Base-by-base conservation (phyloP, 257 asterid genomes). In the Plantago ovata region DNA sequence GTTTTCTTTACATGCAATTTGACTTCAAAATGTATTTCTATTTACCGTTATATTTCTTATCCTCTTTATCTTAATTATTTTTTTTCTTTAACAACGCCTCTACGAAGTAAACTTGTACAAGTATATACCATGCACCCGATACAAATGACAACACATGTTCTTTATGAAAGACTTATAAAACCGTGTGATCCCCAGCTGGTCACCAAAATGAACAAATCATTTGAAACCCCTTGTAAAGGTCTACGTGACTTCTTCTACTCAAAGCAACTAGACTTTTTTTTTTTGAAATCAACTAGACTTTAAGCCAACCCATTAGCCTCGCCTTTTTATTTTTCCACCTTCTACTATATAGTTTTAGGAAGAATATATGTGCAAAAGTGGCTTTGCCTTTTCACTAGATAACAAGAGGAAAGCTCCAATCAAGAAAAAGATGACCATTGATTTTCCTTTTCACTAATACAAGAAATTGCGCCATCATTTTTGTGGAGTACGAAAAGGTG, bases 391-490 rank as follows among this genome's bases (percentile, higher is more conserved):
- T 71, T 64, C 61, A 80, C 66, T 69, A 56, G 67, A 75, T 50
- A 71, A 63, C 51, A 63, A 68, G 46, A 44, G 53, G 43, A 53
- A 70, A 66, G 71, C 73, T 77, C 69, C 78, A 70, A 57, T 66
- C 64, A 72, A 77, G 75, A 65, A 56, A 71, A 71, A 63, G 69
- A 64, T 63, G 75, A 59, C 74, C 77, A 73, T 71, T 66, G 68
- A 72, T 65, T 71, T 59, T 46, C 38, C 67, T 75, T 80, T 71
- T 51, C 49, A 56, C 69, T 65, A 58, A 66, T 61, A 61, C 15
- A 75, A 68, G 70, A 64, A 65, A 53, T 69, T 56, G 69, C 62
- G 73, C 56, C 82, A 78, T 73, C 80, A 75, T 78, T 78, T 65
- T 67, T 47, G 52, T 38, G 22, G 24, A 58, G 33, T 41, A 13